Percentiles rank a stretch among this genome's conserved stretches.
phyloP scores from a whole-genome alignment of 768 basidiomycete species.

The Arthromyces matolae region DNA sequence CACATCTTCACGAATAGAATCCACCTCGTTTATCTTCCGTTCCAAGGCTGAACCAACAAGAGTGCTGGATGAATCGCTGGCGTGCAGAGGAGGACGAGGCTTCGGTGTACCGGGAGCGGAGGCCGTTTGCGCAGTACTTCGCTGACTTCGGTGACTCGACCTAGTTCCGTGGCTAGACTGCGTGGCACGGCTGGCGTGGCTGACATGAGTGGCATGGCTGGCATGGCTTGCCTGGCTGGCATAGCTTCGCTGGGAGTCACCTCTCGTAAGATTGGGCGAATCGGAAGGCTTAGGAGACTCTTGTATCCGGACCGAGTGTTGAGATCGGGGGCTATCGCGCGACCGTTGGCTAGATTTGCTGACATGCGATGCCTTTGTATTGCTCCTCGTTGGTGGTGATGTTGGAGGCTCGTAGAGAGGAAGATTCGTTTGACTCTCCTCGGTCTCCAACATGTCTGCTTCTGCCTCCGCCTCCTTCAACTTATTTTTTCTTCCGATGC shows the following conservation, averaged over 20 bases:
- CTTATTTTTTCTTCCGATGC: conserved; percentile 52
- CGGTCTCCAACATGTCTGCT: conserved; percentile 23
- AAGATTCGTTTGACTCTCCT: conserved; percentile 30
- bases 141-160: too few relatives aligned
- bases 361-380: conserved; percentile 37
- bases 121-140: conserved; percentile 12
- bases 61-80: conserved; percentile 67
- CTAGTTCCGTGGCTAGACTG: conserved; percentile 20
- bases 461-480: conserved; percentile 36
- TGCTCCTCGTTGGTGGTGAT: conserved; percentile 32
- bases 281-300: conserved; percentile 11
- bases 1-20: conserved; percentile 45
- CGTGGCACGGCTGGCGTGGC: conserved; percentile 25
- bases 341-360: conserved; percentile 29
- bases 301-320: conserved; percentile 1
- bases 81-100: conserved; percentile 29
- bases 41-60: conserved; percentile 72
- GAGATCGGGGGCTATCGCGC: conserved; percentile 13
- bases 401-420: conserved; percentile 38
- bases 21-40: conserved; percentile 64
- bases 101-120: conserved; percentile 15
- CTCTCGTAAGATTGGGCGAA: conserved; percentile 17
- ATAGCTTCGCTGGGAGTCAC: conserved; percentile 27
- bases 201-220: conserved; percentile 19
- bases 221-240: conserved; percentile 18